phyloP scores from a whole-genome alignment of 2,329 filamentous ascomycete species.

The Colletotrichum sp. region DNA sequence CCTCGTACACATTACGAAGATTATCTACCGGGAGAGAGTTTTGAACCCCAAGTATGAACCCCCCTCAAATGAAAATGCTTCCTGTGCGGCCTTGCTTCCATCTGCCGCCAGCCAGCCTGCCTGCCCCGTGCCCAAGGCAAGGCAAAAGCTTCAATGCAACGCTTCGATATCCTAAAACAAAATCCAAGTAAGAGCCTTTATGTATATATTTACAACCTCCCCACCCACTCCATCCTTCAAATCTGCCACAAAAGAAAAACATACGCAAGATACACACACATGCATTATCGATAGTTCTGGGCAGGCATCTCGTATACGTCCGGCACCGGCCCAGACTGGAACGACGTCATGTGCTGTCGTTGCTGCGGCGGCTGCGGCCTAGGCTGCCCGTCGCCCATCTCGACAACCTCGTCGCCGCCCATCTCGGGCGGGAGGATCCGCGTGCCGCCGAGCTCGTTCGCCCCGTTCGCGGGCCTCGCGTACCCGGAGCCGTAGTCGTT shows the following conservation, averaged over 20 bases:
- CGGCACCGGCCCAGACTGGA: slow-evolving; percentile 33
- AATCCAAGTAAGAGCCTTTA: background rate
- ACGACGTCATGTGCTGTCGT: slow-evolving; percentile 31
- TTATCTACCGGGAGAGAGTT: background rate
- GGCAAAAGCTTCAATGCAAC: background rate
- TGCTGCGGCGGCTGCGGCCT: background rate
- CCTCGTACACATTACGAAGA: slow-evolving; percentile 17
- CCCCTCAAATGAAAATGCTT: background rate
- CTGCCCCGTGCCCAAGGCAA: background rate
- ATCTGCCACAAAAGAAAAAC: background rate
- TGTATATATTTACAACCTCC: background rate
- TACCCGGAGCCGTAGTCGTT: background rate
- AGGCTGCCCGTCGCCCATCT: slow-evolving; percentile 36
- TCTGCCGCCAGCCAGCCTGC: background rate
- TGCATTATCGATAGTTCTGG: slow-evolving; percentile 38
- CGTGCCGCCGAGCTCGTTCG: slow-evolving; percentile 12
- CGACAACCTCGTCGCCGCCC: slow-evolving; percentile 28
- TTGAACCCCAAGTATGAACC: background rate
- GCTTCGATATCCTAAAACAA: background rate
- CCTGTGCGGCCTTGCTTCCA: background rate
- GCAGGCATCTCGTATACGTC: slow-evolving; percentile 48
- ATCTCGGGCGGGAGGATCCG: slow-evolving; percentile 11
- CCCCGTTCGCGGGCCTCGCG: slow-evolving; percentile 12
- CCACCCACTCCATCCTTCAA: background rate
- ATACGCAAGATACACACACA: background rate